Conservation (phyloP, 352 stramenopile species). For the Globisporangium takayamanum region DNA sequence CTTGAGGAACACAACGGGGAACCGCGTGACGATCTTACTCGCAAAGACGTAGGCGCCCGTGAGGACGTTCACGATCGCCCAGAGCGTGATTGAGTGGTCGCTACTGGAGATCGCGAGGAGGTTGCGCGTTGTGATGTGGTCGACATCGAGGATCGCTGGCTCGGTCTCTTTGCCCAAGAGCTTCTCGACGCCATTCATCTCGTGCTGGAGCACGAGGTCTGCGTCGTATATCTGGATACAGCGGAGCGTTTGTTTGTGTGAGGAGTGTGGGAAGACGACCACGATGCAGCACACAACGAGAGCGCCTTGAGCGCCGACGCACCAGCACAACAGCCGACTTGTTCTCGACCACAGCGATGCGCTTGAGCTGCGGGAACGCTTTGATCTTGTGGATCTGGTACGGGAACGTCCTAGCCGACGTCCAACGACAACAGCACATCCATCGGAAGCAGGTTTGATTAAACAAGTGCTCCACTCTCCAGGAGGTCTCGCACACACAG, state of each 20-base stretch:
- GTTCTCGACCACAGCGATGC: conserved; percentile 55
- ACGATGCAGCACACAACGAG: not conserved
- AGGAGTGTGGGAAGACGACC: not conserved
- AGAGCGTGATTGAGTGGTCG: conserved; percentile 52
- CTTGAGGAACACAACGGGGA: conserved; percentile 42
- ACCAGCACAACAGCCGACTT: conserved; percentile 50
- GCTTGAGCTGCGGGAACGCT: conserved; percentile 34
- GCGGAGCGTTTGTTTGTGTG: not conserved
- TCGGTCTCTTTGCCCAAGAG: conserved; percentile 22
- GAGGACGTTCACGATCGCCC: conserved; percentile 57
- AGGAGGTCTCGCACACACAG: not conserved
- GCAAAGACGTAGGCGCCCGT: conserved; percentile 59
- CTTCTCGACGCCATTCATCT: conserved; percentile 52
- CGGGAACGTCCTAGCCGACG: conserved; percentile 34
- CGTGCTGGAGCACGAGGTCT: conserved; percentile 55
- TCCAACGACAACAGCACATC: not conserved
- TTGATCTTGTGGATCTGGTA: conserved; percentile 61
- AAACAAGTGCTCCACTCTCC: not conserved
- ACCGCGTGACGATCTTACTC: conserved; percentile 45
- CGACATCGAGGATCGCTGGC: conserved; percentile 46
- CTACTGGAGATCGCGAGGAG: conserved; percentile 44
- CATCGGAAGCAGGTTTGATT: too few relatives aligned
- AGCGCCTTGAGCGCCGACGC: conserved; percentile 6
- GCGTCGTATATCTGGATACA: conserved; percentile 54
- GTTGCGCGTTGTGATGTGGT: conserved; percentile 49